These are phyloP conservation scores for Geotrichum aggregatum DNA, from an alignment of 1,139 yeast genomes.

Conservation along the genomic window DNA sequence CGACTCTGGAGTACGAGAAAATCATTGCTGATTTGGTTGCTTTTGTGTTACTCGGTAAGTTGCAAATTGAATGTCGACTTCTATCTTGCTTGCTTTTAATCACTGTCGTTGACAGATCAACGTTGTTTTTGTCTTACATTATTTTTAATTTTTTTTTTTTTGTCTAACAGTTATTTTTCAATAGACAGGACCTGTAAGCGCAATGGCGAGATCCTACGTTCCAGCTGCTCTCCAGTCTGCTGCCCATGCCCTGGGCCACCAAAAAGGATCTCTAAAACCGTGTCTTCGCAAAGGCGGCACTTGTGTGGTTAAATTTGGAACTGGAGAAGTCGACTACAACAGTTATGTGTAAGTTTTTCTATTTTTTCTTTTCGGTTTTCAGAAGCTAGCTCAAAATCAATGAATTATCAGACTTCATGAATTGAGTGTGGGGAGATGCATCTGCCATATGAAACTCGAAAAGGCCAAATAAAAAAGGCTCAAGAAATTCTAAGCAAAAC, in stretches of 20 bases:
- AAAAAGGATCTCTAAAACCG: constrained; percentile 27
- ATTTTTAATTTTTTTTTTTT: too few species aligned
- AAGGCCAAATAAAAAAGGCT: too few species aligned
- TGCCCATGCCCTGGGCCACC: constrained; percentile 39
- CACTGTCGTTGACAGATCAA: neutral
- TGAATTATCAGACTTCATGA: too few species aligned
- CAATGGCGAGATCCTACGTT: constrained; percentile 46
- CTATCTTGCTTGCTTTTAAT: too few species aligned
- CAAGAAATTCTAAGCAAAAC: too few species aligned
- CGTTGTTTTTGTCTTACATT: neutral
- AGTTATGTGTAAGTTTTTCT: constrained; percentile 26
- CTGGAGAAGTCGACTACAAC: constrained; percentile 40
- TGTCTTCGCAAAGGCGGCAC: constrained; percentile 41
- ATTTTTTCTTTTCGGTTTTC: neutral
- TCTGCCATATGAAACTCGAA: too few species aligned
- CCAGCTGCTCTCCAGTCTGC: constrained; percentile 46
- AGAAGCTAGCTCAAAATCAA: neutral
- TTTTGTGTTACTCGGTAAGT: constrained; percentile 32
- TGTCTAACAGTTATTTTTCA: too few species aligned
- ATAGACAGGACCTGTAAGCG: constrained; percentile 47
- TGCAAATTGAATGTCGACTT: neutral
- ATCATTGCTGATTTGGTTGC: constrained; percentile 36
- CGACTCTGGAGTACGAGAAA: constrained; percentile 20
- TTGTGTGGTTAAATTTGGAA: constrained; percentile 43
- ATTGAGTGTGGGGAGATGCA: too few species aligned